Percentiles rank a stretch among this genome's conserved stretches.
phyloP scores from a whole-genome alignment of 2,329 filamentous ascomycete species.

The Colletotrichum horii region DNA sequence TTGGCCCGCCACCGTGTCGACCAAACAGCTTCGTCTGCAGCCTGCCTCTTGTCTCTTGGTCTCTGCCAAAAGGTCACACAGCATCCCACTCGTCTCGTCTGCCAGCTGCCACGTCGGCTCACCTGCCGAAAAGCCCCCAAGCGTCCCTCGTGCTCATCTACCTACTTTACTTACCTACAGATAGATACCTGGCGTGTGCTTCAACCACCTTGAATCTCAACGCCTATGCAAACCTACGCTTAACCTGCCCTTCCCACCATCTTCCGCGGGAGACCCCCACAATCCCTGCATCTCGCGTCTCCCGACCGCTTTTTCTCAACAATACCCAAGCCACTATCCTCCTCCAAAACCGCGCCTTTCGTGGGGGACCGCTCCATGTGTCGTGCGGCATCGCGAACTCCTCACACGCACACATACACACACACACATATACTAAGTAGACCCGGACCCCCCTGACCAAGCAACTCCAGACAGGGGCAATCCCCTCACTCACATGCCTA shows the following conservation, averaged over 20 bases:
- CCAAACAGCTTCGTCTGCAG: neutral
- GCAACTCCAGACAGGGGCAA: neutral
- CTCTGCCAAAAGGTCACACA: neutral
- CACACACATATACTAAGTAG: neutral
- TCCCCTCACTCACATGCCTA: neutral
- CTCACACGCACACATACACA: neutral
- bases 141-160: neutral
- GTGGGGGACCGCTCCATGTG: neutral
- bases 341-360: neutral
- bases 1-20: neutral
- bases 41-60: neutral
- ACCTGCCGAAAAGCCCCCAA: neutral
- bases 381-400: conserved; percentile 1
- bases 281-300: conserved; percentile 7
- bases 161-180: neutral
- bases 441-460: neutral
- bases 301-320: conserved; percentile 16
- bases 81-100: neutral
- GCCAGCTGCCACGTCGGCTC: neutral
- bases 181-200: neutral
- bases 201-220: neutral
- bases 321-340: neutral
- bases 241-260: neutral
- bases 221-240: neutral
- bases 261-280: conserved; percentile 4